These are phyloP conservation scores for Auricularia sp. DNA, from an alignment of 768 basidiomycete genomes.

Conservation along the genomic window DNA sequence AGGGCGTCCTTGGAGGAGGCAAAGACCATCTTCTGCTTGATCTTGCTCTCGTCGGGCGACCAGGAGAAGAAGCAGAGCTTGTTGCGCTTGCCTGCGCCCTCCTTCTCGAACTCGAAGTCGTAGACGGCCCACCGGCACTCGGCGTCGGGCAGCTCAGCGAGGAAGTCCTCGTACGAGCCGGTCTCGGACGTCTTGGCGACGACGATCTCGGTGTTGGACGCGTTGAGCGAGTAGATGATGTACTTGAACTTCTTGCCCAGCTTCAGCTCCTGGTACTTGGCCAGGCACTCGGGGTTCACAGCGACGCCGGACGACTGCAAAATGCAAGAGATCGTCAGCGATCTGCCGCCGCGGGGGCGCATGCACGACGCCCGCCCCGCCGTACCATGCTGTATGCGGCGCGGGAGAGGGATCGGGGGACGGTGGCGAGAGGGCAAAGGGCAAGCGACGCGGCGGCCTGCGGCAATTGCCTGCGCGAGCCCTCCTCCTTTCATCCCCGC, in stretches of 20 bases:
- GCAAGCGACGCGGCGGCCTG: not conserved
- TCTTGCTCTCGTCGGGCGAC: conserved; percentile 76
- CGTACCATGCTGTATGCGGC: not conserved
- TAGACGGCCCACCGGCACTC: conserved; percentile 88
- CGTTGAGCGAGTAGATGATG: conserved; percentile 68
- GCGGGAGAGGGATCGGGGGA: not conserved
- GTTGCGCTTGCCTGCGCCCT: conserved; percentile 65
- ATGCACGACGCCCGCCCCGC: not conserved
- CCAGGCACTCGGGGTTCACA: conserved; percentile 48
- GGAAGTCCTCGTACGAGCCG: conserved; percentile 59
- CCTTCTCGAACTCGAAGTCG: conserved; percentile 76
- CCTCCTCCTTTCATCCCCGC: not conserved
- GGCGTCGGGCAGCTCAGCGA: conserved; percentile 58
- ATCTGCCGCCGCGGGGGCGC: not conserved
- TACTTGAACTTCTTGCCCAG: conserved; percentile 69
- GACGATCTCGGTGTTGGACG: conserved; percentile 58
- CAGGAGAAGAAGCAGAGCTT: conserved; percentile 81
- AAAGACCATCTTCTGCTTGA: conserved; percentile 90
- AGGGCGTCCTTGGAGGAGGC: conserved; percentile 82
- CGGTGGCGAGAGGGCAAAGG: not conserved
- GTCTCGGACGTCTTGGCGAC: conserved; percentile 54
- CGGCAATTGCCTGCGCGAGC: not conserved
- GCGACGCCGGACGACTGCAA: conserved; percentile 56
- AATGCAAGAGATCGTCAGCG: not conserved
- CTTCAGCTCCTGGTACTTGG: conserved; percentile 58